These are phyloP conservation scores for Pholiota conissans DNA, from an alignment of 768 basidiomycete genomes.

Conservation along the genomic window DNA sequence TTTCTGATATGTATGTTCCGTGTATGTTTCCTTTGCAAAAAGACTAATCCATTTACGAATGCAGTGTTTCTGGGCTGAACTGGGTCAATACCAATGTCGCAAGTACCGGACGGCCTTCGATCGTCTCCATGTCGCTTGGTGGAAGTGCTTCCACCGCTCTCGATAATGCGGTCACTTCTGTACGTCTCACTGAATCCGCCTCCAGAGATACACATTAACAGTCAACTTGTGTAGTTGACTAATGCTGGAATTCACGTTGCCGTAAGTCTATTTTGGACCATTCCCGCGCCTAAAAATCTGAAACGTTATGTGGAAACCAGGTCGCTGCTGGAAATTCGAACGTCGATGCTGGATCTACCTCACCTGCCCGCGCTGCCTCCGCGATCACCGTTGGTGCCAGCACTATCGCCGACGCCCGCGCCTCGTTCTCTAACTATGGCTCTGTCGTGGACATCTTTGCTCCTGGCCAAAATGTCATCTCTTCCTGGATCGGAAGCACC, in stretches of 20 bases:
- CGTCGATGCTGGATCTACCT: conserved; percentile 27
- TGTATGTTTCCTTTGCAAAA: conserved; percentile 15
- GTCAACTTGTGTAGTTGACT: conserved; percentile 21
- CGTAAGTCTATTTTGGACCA: conserved; percentile 9
- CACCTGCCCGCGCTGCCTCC: conserved; percentile 34
- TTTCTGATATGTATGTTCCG: neutral
- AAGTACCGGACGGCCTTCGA: conserved; percentile 26
- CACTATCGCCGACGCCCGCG: conserved; percentile 32
- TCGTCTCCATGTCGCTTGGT: conserved; percentile 38
- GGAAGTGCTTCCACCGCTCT: conserved; percentile 26
- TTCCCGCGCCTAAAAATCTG: neutral
- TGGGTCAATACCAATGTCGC: conserved; percentile 25
- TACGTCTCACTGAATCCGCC: no score
- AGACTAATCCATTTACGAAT: no score
- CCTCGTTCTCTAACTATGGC: conserved; percentile 43
- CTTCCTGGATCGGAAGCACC: conserved; percentile 28
- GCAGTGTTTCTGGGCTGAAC: conserved; percentile 31
- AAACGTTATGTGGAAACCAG: neutral
- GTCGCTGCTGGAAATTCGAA: conserved; percentile 38
- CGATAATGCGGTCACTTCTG: conserved; percentile 31
- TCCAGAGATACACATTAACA: no score
- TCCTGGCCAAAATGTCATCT: conserved; percentile 34
- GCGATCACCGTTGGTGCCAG: conserved; percentile 41
- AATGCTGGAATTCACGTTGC: conserved; percentile 28
- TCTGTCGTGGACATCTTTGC: conserved; percentile 42